phyloP scores from a whole-genome alignment of 805 yeast species.

The Suhomyces kilbournensis region DNA sequence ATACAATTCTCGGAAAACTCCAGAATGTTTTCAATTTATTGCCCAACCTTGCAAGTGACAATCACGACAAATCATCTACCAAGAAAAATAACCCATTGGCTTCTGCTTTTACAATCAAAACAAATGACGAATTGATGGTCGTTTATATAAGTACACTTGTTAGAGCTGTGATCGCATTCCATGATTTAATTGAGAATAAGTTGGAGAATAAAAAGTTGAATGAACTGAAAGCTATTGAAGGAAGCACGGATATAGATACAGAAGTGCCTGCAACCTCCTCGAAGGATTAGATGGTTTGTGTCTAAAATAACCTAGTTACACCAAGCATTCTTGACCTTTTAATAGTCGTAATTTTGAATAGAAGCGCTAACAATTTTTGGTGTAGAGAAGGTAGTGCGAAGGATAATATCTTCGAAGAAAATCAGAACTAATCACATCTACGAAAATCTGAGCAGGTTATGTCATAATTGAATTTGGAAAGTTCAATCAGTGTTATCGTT shows the following conservation, averaged over 20 bases:
- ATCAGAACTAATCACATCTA: neutral
- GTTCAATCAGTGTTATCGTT: neutral
- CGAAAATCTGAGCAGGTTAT: neutral
- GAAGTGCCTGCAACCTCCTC: neutral
- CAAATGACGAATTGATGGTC: constrained; percentile 95
- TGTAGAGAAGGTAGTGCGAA: neutral
- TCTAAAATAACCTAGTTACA: neutral
- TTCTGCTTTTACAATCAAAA: constrained; percentile 83
- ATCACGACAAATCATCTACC: constrained; percentile 11
- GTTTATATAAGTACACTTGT: constrained; percentile 86
- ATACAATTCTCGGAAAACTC: constrained; percentile 82
- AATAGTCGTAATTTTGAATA: neutral
- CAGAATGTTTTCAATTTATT: constrained; percentile 93
- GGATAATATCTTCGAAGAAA: neutral
- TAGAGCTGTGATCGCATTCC: constrained; percentile 93
- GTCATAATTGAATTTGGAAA: neutral
- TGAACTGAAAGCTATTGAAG: constrained; percentile 20
- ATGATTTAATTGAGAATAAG: constrained; percentile 94
- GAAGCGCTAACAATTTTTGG: neutral
- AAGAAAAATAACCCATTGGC: constrained; percentile 53
- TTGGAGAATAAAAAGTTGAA: constrained; percentile 60
- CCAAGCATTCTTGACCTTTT: neutral
- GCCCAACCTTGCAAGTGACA: constrained; percentile 61
- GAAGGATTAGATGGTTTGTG: neutral
- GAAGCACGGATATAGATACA: neutral